Evolutionary conservation across 2,329 filamentous ascomycete genomes (phyloP).

Genomic region (Aspergillus brasiliensis): DNA sequence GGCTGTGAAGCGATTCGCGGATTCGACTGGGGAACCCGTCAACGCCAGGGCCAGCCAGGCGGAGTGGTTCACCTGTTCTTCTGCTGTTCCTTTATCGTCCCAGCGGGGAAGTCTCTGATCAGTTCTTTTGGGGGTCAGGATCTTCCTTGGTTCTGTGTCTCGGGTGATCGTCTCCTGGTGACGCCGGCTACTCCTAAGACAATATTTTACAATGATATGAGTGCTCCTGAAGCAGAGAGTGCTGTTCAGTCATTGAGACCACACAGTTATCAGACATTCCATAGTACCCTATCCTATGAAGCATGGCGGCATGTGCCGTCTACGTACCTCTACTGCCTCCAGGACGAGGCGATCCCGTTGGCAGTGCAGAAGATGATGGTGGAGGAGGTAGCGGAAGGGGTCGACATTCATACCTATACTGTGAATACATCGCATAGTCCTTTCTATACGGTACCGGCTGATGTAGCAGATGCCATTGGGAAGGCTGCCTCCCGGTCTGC

Average conservation of each 20-base stretch:
- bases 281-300: not conserved
- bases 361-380: conserved; percentile 5
- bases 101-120: not conserved
- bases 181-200: not conserved
- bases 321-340: conserved; percentile 7
- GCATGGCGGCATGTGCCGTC: conserved; percentile 3
- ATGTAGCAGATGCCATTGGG: not conserved
- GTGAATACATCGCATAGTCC: conserved; percentile 8
- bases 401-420: not conserved
- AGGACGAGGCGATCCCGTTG: conserved; percentile 1
- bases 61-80: not conserved
- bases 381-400: not conserved
- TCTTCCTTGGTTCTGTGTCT: not conserved
- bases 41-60: not conserved
- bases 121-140: not conserved
- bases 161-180: not conserved
- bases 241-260: not conserved
- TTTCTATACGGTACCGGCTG: not conserved
- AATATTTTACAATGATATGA: not conserved
- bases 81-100: not conserved
- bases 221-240: not conserved
- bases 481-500: too few relatives aligned
- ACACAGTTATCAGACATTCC: conserved; percentile 5
- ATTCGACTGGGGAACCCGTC: not conserved
- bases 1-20: not conserved